Evolutionary conservation across 2,329 filamentous ascomycete species (phyloP), one percentile per base, ranked within the genome.

Genomic region (Tolypocladium ophioglossoides): DNA sequence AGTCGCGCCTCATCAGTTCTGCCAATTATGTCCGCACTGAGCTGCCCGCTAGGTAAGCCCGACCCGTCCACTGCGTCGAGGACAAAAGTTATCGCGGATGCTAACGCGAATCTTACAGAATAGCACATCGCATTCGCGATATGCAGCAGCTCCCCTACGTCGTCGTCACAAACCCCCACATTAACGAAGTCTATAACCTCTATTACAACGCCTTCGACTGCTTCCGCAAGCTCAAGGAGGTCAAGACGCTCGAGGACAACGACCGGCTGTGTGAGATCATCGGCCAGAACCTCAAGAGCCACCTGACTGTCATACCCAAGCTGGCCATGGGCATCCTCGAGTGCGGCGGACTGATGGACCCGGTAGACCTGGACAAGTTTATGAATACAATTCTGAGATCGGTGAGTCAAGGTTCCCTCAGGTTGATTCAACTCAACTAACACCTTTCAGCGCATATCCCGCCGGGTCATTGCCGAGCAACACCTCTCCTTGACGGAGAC

Each of bases 1-100:
- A 97, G 72, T 79, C 84, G 52, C 86, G 95, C 55, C 79, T 99
- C 57, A 82, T 99, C 62, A 91, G 89, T 72, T 96, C 91, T 46
- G 94, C 94, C 57, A 99, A 99, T 72, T 99, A 99, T 76, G 91
- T 97, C 52, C 87, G 94, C 55, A 91, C 91, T 6, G 94, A 99
- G 74, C 81, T 99, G 52, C 54, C 62, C 57, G 67, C 65, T 46
- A 64, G 65, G 59, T 60, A 53, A 52, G 56, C 39, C 38, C 24
- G 40, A 20, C 22, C 14, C 20, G 30, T 5, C 40, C 32, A 32
- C 56, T 53, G 24, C 20, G 51, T 39, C 14, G 34, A 32, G 16
- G n/a, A 4, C 22, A 18, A 11, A 49, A 8, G 41, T 22, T 34
- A 9, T 5, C n/a, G 35, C 50, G 44, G n/a, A 57, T 54, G 35